These are phyloP conservation scores for Acanthochlamys bracteata DNA, from an alignment of 106 monocot species.

Conservation along the genomic window DNA sequence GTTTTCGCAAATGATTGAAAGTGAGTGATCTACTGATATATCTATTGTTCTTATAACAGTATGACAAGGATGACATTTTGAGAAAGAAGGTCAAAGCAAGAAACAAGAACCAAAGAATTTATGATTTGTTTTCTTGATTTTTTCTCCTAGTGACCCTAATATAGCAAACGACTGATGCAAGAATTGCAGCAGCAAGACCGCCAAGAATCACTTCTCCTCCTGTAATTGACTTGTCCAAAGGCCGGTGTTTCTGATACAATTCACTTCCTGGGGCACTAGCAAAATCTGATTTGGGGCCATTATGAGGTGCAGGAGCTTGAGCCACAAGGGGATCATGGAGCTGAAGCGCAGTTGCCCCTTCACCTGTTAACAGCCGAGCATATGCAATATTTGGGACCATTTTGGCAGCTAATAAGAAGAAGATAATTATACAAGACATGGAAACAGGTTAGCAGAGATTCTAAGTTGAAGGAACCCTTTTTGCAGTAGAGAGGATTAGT, in stretches of 20 bases:
- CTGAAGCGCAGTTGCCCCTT: constrained; percentile 3
- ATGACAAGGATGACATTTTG: not conserved
- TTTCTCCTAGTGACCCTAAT: constrained; percentile 40
- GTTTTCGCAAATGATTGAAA: no score
- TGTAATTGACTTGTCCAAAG: constrained; percentile 30
- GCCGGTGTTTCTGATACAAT: constrained; percentile 6
- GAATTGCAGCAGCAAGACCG: constrained; percentile 29
- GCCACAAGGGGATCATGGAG: constrained; percentile 8
- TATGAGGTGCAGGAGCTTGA: constrained; percentile 8
- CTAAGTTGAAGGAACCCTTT: no score
- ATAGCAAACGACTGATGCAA: constrained; percentile 36
- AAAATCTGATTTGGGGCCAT: not conserved
- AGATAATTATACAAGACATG: constrained; percentile 27
- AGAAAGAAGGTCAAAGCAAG: not conserved
- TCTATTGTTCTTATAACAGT: not conserved
- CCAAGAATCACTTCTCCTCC: constrained; percentile 46
- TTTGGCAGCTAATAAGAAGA: constrained; percentile 15
- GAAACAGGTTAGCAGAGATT: no score
- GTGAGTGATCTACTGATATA: not conserved
- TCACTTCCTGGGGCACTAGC: constrained; percentile 15
- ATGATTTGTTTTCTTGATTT: constrained; percentile 11
- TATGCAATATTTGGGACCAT: constrained; percentile 14
- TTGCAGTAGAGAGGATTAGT: no score
- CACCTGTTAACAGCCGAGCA: constrained; percentile 17
- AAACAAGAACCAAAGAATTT: not conserved